These are phyloP conservation scores for Chamaecrista fasciculata DNA, from an alignment of 306 rosid species.

Conservation along the genomic window DNA sequence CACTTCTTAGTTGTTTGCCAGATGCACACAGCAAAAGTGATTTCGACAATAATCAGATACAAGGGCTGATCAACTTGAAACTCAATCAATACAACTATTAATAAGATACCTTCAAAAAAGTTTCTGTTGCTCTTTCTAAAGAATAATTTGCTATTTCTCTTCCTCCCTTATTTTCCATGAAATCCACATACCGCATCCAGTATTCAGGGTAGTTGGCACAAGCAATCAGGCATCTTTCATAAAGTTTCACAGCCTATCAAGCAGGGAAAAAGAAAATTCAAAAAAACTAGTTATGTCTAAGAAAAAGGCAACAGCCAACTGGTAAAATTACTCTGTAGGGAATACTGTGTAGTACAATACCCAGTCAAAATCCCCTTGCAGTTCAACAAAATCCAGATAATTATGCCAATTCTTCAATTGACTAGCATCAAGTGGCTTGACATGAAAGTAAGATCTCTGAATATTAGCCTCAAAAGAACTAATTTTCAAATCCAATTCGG, in stretches of 20 bases:
- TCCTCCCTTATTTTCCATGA: constrained; percentile 88
- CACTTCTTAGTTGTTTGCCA: constrained; percentile 25
- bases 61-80: constrained; percentile 25
- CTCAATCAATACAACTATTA: constrained; percentile 19
- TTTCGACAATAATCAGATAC: neutral
- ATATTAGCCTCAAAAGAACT: constrained; percentile 63
- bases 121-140: constrained; percentile 78
- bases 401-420: constrained; percentile 88
- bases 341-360: constrained; percentile 45
- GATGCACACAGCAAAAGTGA: constrained; percentile 3
- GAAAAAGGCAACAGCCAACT: neutral
- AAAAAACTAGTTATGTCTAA: constrained; percentile 2
- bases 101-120: constrained; percentile 63
- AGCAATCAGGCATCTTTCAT: constrained; percentile 87
- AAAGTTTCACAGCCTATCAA: constrained; percentile 75
- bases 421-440: constrained; percentile 54
- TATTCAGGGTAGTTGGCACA: constrained; percentile 92
- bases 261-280: constrained; percentile 26
- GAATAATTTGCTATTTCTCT: constrained; percentile 85
- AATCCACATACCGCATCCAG: constrained; percentile 92
- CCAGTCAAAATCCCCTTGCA: constrained; percentile 88
- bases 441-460: constrained; percentile 71
- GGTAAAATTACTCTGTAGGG: constrained; percentile 9
- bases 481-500: constrained; percentile 52
- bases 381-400: constrained; percentile 84